Percentiles rank a stretch among this genome's conserved stretches.
phyloP scores from a whole-genome alignment of 1,139 yeast genomes.

The Taphrina deformans region DNA sequence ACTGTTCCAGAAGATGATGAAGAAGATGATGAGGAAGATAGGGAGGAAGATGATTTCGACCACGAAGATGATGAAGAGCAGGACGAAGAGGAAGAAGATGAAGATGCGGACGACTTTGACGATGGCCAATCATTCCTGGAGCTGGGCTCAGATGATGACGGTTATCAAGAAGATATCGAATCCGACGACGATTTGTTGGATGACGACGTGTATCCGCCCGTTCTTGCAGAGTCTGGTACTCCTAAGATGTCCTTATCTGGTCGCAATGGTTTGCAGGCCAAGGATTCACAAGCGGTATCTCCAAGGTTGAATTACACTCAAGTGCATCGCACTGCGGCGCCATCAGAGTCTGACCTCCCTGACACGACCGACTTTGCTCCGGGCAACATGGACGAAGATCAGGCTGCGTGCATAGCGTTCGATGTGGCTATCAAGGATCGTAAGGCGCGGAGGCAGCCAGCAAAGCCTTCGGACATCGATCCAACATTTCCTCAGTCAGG shows the following conservation, averaged over 20 bases:
- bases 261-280: not conserved
- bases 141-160: slow-evolving; percentile 14
- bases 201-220: not conserved
- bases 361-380: slow-evolving; percentile 35
- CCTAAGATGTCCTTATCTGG: not conserved
- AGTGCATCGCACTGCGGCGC: slow-evolving; percentile 33
- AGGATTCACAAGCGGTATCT: not conserved
- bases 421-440: slow-evolving; percentile 31
- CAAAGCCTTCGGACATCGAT: slow-evolving; percentile 35
- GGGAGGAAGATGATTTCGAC: not conserved
- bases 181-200: slow-evolving; percentile 23
- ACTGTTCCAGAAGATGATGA: slow-evolving; percentile 32
- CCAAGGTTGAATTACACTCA: not conserved
- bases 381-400: slow-evolving; percentile 35
- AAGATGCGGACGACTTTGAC: slow-evolving; percentile 2
- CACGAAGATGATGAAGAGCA: slow-evolving; percentile 1
- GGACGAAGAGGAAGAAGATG: slow-evolving; percentile 22
- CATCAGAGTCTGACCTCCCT: slow-evolving; percentile 32
- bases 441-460: slow-evolving; percentile 13
- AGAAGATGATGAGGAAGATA: slow-evolving; percentile 29
- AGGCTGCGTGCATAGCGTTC: slow-evolving; percentile 34
- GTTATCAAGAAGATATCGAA: slow-evolving; percentile 23
- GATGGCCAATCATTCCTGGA: not conserved
- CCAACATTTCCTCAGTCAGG: slow-evolving; percentile 35
- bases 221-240: slow-evolving; percentile 1